Evolutionary conservation across 2,329 filamentous ascomycete genomes (phyloP).

Genomic region (Botryotinia calthae): DNA sequence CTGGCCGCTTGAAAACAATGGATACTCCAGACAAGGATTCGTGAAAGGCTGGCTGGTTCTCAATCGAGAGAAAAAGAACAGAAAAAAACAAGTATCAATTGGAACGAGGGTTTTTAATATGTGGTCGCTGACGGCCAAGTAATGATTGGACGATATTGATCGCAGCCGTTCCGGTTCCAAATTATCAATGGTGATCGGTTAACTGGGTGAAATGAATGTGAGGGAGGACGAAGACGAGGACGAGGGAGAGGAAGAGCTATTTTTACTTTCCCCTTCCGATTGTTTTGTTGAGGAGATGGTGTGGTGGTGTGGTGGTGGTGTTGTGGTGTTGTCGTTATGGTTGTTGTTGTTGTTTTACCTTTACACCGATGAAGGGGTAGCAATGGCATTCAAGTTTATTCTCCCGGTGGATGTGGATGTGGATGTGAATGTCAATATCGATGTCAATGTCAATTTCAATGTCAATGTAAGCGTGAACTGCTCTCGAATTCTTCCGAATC

Average conservation of each 20-base stretch:
- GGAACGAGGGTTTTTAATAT: conserved; percentile 6
- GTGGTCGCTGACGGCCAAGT: not conserved
- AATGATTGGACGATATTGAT: conserved; percentile 15
- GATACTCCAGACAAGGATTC: not conserved
- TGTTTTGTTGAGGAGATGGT: not conserved
- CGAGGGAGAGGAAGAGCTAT: not conserved
- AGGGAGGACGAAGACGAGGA: not conserved
- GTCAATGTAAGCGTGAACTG: not conserved
- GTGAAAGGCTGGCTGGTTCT: conserved; percentile 2
- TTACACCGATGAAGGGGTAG: not conserved
- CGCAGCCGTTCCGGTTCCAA: conserved; percentile 8
- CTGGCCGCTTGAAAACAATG: conserved; percentile 4
- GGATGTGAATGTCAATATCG: not conserved
- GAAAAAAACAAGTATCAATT: not conserved
- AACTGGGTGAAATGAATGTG: not conserved
- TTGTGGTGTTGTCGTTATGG: not conserved
- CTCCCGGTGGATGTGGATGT: not conserved
- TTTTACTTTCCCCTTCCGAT: conserved; percentile 9
- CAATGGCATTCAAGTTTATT: not conserved
- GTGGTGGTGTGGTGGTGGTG: not conserved
- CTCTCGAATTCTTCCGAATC: not conserved
- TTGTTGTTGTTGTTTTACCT: not conserved
- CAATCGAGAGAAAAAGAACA: not conserved
- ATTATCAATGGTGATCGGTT: not conserved
- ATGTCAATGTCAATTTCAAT: not conserved